These are phyloP conservation scores for Amylocystis lapponica DNA, from an alignment of 768 basidiomycete genomes.

Conservation along the genomic window DNA sequence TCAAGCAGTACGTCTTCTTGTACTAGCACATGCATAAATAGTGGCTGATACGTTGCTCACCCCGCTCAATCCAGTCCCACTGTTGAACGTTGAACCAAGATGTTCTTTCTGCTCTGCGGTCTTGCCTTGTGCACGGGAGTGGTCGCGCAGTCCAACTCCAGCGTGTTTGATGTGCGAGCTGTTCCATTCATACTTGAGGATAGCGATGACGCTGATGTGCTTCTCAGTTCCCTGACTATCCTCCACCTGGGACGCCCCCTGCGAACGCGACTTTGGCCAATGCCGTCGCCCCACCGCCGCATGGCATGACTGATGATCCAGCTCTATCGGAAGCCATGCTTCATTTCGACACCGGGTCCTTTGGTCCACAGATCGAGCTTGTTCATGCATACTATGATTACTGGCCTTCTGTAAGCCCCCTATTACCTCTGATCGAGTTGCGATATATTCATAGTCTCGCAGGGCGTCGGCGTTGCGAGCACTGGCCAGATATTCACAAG, in stretches of 20 bases:
- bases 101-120: neutral
- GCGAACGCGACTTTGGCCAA: conserved; percentile 12
- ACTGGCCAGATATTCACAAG: conserved; percentile 12
- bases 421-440: neutral
- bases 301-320: neutral
- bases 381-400: conserved; percentile 15
- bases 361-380: conserved; percentile 10
- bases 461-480: conserved; percentile 16
- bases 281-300: conserved; percentile 4
- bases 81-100: too few species aligned
- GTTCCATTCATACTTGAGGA: neutral
- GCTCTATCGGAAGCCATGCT: conserved; percentile 1
- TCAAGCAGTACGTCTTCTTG: too few species aligned
- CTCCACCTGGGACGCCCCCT: conserved; percentile 12
- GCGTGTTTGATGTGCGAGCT: conserved; percentile 11
- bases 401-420: conserved; percentile 11
- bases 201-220: too few species aligned
- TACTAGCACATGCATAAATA: too few species aligned
- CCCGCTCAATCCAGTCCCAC: too few species aligned
- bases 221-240: conserved; percentile 16
- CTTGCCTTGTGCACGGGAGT: neutral
- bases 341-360: conserved; percentile 13
- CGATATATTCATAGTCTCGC: neutral
- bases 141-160: conserved; percentile 1
- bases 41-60: too few species aligned